phyloP scores from a whole-genome alignment of 1,139 yeast species.

The Diutina sp. region DNA sequence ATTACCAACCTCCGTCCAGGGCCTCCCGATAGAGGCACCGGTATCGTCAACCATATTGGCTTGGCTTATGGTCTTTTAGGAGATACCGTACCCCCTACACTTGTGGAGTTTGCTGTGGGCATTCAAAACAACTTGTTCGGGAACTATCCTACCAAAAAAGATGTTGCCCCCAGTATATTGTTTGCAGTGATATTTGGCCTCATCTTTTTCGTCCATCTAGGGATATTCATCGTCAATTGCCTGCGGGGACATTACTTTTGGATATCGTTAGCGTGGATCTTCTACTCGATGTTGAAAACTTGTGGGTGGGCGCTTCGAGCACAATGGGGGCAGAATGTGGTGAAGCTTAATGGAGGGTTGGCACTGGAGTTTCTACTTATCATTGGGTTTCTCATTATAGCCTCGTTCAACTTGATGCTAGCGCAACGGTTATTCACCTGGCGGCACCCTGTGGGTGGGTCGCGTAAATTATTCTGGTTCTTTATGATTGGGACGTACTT shows the following conservation, averaged over 20 bases:
- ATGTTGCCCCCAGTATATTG: conserved; percentile 49
- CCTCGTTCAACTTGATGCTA: conserved; percentile 48
- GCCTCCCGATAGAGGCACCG: background rate
- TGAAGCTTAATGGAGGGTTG: conserved; percentile 38
- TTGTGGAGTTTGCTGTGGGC: conserved; percentile 22
- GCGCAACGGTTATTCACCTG: conserved; percentile 74
- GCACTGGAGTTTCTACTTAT: conserved; percentile 47
- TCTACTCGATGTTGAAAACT: conserved; percentile 38
- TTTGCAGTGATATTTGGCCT: conserved; percentile 44
- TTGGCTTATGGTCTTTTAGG: background rate
- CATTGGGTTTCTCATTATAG: conserved; percentile 42
- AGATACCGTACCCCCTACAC: conserved; percentile 14
- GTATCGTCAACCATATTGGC: background rate
- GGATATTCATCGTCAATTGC: conserved; percentile 37
- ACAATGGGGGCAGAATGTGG: conserved; percentile 40
- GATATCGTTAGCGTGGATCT: conserved; percentile 40
- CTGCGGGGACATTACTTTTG: conserved; percentile 55
- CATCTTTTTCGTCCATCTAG: conserved; percentile 33
- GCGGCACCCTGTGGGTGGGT: conserved; percentile 73
- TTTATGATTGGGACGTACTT: conserved; percentile 40
- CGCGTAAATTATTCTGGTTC: conserved; percentile 38
- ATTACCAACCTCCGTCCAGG: background rate
- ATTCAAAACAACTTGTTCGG: conserved; percentile 50
- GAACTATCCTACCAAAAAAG: conserved; percentile 43
- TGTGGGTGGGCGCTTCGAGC: conserved; percentile 53